Base-by-base conservation (phyloP, 805 yeast species). In the Peterozyma xylosa region DNA sequence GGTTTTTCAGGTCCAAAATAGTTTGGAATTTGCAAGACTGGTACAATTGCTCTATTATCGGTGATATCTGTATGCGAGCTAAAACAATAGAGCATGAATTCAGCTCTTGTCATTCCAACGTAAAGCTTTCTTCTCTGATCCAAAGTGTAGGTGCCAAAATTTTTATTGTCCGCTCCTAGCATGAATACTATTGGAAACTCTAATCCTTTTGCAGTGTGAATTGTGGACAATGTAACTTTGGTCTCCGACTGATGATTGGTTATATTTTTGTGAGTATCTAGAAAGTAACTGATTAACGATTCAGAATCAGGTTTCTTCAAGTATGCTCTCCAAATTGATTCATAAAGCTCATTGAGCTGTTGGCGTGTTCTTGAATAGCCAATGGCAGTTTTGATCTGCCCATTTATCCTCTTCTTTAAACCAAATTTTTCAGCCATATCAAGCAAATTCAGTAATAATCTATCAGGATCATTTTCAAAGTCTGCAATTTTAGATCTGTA, bases 121-220 rank as follows among this genome's bases (percentile, higher is more conserved):
- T 82, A 84, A 14, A 76, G 60, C 11, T 76, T 56, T 39, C 79
- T 65, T 13, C 66, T 62, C 13, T 66, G 68, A 13, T 59, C 63
- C 16, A 36, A 57, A 53, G 27, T 18, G 13, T 45, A 33, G 11
- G 51, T 33, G 30, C 46, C 43, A 41, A 40, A 39, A 43, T 53
- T 54, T 45, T 53, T 55, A 11, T 52, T 49, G 2, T 60, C 51
- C 9, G 17, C 42, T 6, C 56, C 57, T 38, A 68, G 49, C 3
- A 82, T 51, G 57, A 83, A 82, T 1, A 81, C 87, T 11, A 82
- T 66, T 0, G 89, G 88, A 51, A 78, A 82, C 48, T 84, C 89
- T 4, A 82, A 57, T 0, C 93, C 91, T 51, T 85, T 85, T 1
- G 90, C 78, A 0, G 86, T 69, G 57, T 85, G 91, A 2, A 85